Conservation (phyloP, 108 stramenopile species). For the Nannochloropsis granulata region DNA sequence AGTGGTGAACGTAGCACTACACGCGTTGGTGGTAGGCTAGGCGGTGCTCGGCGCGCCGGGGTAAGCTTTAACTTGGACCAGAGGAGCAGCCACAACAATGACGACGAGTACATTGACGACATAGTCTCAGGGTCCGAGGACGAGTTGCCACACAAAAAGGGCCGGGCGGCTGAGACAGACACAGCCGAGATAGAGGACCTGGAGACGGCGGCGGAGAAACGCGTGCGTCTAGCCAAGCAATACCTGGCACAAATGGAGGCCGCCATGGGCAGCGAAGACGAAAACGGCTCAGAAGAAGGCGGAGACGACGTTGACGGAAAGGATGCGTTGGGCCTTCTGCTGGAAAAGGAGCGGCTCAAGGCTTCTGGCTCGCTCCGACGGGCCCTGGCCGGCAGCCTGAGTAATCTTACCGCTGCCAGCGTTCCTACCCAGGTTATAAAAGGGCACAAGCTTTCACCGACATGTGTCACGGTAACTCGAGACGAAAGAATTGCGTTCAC, state of each 20-base stretch:
- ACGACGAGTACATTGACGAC: neutral
- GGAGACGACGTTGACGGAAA: slow-evolving; percentile 1
- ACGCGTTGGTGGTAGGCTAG: neutral
- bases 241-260: slow-evolving; percentile 33
- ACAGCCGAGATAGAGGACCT: slow-evolving; percentile 18
- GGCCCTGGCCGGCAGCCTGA: slow-evolving; percentile 18
- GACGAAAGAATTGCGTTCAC: slow-evolving; percentile 48
- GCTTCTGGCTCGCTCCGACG: neutral
- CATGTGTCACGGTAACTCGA: slow-evolving; percentile 60
- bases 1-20: neutral
- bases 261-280: slow-evolving; percentile 28
- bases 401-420: neutral
- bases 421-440: neutral
- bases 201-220: slow-evolving; percentile 43
- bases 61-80: neutral
- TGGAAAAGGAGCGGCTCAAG: neutral
- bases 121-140: slow-evolving; percentile 2
- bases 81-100: neutral
- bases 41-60: neutral
- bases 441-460: slow-evolving; percentile 42
- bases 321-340: neutral
- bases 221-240: slow-evolving; percentile 39
- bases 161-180: neutral
- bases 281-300: slow-evolving; percentile 10
- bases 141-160: neutral